phyloP scores from a whole-genome alignment of 116 monocot species.

The Iris pallida region DNA sequence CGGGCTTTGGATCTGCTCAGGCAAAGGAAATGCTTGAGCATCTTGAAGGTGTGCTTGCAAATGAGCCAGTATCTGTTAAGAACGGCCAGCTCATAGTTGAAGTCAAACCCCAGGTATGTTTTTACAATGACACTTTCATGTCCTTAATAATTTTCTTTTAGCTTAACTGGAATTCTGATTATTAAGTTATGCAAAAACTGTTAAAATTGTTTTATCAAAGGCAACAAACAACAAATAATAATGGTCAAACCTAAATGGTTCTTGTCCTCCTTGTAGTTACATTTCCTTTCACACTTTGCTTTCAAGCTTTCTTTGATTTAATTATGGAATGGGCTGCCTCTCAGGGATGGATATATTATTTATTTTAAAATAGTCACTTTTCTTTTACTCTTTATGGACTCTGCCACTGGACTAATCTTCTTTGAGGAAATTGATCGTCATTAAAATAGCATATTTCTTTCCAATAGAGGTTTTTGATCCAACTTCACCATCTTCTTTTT shows the following conservation, averaged over 20 bases:
- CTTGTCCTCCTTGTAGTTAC: neutral
- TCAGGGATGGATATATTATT: too few relatives aligned
- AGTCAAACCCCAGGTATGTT: slow-evolving; percentile 64
- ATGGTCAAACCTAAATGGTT: slow-evolving; percentile 70
- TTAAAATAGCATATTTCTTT: too few relatives aligned
- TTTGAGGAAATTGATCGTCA: too few relatives aligned
- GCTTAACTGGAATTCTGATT: slow-evolving; percentile 69
- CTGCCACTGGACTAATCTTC: too few relatives aligned
- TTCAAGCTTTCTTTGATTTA: neutral
- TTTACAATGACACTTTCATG: slow-evolving; percentile 65
- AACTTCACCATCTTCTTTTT: too few relatives aligned
- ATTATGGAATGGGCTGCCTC: too few relatives aligned
- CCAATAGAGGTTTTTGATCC: too few relatives aligned
- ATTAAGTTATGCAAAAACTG: slow-evolving; percentile 46
- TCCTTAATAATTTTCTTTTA: slow-evolving; percentile 71
- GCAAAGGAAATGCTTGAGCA: slow-evolving; percentile 70
- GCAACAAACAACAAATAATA: slow-evolving; percentile 48
- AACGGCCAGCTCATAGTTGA: slow-evolving; percentile 61
- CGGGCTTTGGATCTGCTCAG: slow-evolving; percentile 59
- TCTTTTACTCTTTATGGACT: too few relatives aligned
- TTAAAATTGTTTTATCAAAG: too few relatives aligned
- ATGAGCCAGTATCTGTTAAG: slow-evolving; percentile 58
- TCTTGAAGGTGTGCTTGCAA: slow-evolving; percentile 60
- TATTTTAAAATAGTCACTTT: too few relatives aligned
- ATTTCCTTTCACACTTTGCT: neutral